Percentiles rank a stretch among this genome's conserved stretches.
Conservation (phyloP, 805 yeast genomes). For the Saccharomyces kudriavzevii region DNA sequence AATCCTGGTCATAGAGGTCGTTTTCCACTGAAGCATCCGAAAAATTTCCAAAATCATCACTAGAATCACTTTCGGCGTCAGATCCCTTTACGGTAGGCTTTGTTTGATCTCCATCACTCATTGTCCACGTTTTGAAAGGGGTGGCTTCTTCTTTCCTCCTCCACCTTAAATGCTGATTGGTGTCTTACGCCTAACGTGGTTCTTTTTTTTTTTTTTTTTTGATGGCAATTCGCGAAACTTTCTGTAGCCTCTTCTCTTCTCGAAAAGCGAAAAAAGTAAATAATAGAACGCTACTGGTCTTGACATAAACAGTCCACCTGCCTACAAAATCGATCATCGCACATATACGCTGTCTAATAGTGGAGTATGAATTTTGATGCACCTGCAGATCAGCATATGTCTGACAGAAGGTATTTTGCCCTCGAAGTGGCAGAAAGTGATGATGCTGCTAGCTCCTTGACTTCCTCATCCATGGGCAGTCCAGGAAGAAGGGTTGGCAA, state of each 20-base stretch:
- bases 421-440: constrained; percentile 27
- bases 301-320: not conserved
- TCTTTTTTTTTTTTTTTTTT: not conserved
- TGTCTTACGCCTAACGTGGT: not conserved
- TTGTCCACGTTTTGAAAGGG: not conserved
- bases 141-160: not conserved
- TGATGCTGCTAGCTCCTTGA: constrained; percentile 19
- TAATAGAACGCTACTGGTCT: not conserved
- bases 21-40: constrained; percentile 27
- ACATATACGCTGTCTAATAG: not conserved
- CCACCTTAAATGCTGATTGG: not conserved
- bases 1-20: constrained; percentile 1
- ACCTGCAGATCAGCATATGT: constrained; percentile 21
- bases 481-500: not conserved
- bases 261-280: not conserved
- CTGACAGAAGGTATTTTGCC: constrained; percentile 25
- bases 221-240: not conserved
- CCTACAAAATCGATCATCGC: too few species aligned
- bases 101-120: not conserved
- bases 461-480: not conserved
- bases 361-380: constrained; percentile 18
- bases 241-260: not conserved
- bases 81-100: not conserved
- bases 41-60: constrained; percentile 31
- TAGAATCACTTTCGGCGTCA: constrained; percentile 7